These are phyloP conservation scores for Cucurbita maxima DNA, from an alignment of 306 rosid species.

Conservation along the genomic window DNA sequence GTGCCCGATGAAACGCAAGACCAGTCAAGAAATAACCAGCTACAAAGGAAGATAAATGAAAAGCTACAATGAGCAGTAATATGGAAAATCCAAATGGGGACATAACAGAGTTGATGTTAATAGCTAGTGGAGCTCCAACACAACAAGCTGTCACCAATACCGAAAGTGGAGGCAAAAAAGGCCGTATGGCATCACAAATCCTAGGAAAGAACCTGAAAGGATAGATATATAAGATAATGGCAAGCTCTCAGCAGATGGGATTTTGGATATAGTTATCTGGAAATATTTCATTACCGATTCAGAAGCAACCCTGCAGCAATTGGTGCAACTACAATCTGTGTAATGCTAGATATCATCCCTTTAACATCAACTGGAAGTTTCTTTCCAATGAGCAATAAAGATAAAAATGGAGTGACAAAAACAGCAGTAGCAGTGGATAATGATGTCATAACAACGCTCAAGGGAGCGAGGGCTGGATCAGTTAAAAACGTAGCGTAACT, in stretches of 20 bases:
- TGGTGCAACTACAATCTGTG: slow-evolving; percentile 80
- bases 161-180: slow-evolving; percentile 73
- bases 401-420: slow-evolving; percentile 64
- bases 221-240: slow-evolving; percentile 7
- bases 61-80: slow-evolving; percentile 47
- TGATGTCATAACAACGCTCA: slow-evolving; percentile 93
- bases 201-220: slow-evolving; percentile 60
- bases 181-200: slow-evolving; percentile 51
- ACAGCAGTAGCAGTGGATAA: slow-evolving; percentile 90
- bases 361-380: slow-evolving; percentile 82
- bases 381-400: slow-evolving; percentile 81
- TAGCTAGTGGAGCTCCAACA: slow-evolving; percentile 94
- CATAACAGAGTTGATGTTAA: slow-evolving; percentile 55
- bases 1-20: slow-evolving; percentile 32
- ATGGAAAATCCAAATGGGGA: slow-evolving; percentile 62
- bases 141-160: slow-evolving; percentile 74
- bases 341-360: slow-evolving; percentile 91
- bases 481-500: slow-evolving; percentile 83
- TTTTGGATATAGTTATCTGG: slow-evolving; percentile 5
- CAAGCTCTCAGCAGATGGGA: slow-evolving; percentile 3
- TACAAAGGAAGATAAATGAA: slow-evolving; percentile 60
- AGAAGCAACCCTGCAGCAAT: slow-evolving; percentile 71
- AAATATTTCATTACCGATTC: slow-evolving; percentile 38
- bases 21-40: slow-evolving; percentile 68
- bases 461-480: slow-evolving; percentile 76